Evolutionary conservation across 179 eudicot species (phyloP).

Genomic region (Dionaea muscipula): DNA sequence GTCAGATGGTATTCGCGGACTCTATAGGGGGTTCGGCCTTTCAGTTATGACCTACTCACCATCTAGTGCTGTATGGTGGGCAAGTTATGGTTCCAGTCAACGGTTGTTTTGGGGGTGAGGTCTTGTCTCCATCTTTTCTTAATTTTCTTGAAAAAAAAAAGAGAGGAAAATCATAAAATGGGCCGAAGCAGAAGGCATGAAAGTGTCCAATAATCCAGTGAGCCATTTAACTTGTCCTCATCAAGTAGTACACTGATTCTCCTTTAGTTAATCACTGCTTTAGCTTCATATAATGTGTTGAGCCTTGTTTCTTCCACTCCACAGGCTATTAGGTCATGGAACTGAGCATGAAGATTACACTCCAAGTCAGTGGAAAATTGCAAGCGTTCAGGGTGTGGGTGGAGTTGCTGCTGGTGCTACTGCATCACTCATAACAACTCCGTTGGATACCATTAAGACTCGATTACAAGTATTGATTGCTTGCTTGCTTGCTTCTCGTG

Average conservation of each 20-base stretch:
- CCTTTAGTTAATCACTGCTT: too few species aligned
- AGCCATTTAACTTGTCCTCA: too few species aligned
- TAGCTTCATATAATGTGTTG: too few species aligned
- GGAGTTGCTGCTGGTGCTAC: conserved; percentile 85
- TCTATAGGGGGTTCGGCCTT: conserved; percentile 90
- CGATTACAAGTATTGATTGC: conserved; percentile 56
- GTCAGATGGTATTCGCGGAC: conserved; percentile 74
- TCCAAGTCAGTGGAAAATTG: conserved; percentile 51
- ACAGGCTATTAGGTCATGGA: conserved; percentile 54
- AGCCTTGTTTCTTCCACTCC: conserved; percentile 5
- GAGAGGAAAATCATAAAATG: too few species aligned
- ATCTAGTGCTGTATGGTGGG: conserved; percentile 99
- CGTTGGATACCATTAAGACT: conserved; percentile 89
- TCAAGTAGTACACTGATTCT: too few species aligned
- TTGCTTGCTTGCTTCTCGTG: not conserved
- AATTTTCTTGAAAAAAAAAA: not conserved
- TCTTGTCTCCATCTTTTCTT: not conserved
- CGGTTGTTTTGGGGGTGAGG: conserved; percentile 82
- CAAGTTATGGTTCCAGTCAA: conserved; percentile 97
- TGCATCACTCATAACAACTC: conserved; percentile 88
- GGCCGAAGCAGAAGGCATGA: too few species aligned
- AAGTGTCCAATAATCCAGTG: too few species aligned
- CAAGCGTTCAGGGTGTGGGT: conserved; percentile 79
- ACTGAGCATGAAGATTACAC: conserved; percentile 27
- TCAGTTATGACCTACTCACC: conserved; percentile 91